phyloP scores from a whole-genome alignment of 2,329 filamentous ascomycete genomes.

The Diaporthe citrichinensis region DNA sequence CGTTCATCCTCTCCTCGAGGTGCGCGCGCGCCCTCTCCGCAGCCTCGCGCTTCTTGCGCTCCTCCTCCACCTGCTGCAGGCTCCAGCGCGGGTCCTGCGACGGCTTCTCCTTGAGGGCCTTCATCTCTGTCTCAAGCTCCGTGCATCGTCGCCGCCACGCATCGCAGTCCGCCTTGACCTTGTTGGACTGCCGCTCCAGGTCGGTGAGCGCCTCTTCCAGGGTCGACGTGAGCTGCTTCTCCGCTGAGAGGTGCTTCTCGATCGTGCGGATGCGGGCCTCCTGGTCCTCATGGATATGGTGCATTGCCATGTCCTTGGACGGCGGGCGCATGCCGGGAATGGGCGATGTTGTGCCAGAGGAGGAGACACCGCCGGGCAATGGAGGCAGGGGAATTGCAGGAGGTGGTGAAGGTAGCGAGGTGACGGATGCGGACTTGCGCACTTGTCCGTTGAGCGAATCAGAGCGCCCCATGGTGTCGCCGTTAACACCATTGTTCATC shows the following conservation, averaged over 20 bases:
- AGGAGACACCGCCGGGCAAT: constrained; percentile 73
- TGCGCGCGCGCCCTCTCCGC: constrained; percentile 91
- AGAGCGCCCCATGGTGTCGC: constrained; percentile 63
- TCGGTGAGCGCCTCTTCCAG: constrained; percentile 96
- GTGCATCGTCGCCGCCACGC: constrained; percentile 89
- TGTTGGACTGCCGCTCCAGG: constrained; percentile 91
- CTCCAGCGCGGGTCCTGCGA: constrained; percentile 73
- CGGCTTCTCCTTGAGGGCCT: constrained; percentile 72
- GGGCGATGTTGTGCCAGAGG: constrained; percentile 55
- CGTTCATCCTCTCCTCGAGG: constrained; percentile 95
- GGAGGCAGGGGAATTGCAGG: constrained; percentile 97
- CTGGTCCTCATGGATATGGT: constrained; percentile 92
- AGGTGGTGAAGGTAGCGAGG: constrained; percentile 91
- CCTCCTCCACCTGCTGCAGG: constrained; percentile 94
- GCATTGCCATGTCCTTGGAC: constrained; percentile 83
- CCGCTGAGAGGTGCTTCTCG: constrained; percentile 95
- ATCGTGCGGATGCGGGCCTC: constrained; percentile 95
- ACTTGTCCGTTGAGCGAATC: constrained; percentile 77
- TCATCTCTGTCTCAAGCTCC: constrained; percentile 80
- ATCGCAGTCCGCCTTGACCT: constrained; percentile 91
- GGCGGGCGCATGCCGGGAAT: constrained; percentile 76
- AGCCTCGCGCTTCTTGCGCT: constrained; percentile 90
- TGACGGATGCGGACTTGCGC: constrained; percentile 86
- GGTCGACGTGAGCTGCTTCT: constrained; percentile 95
- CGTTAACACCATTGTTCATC: constrained; percentile 52